These are phyloP conservation scores for Onygena corvina DNA, from an alignment of 2,329 filamentous ascomycete species.

Conservation along the genomic window DNA sequence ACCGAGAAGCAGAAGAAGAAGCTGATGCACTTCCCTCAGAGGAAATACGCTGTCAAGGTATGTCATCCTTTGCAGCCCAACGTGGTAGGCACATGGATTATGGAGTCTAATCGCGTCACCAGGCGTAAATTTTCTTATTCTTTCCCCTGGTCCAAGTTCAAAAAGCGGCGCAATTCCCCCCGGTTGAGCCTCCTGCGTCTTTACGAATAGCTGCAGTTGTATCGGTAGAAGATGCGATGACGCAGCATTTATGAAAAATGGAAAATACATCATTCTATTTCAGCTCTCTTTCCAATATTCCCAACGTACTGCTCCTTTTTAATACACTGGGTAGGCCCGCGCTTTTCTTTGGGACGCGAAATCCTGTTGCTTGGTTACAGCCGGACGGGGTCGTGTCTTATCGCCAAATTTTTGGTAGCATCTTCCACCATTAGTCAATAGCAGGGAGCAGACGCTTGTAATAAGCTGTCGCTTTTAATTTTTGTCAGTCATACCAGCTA, in stretches of 20 bases:
- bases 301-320: not conserved
- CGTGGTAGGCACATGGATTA: not conserved
- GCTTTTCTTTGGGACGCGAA: not conserved
- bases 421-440: not conserved
- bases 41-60: constrained; percentile 99
- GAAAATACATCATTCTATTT: constrained; percentile 1
- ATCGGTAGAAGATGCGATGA: constrained; percentile 7
- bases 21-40: constrained; percentile 88
- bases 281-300: not conserved
- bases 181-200: constrained; percentile 3
- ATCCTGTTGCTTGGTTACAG: not conserved
- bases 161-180: constrained; percentile 1
- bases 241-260: constrained; percentile 7
- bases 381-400: not conserved
- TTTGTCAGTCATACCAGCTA: too few relatives aligned
- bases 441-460: not conserved
- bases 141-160: constrained; percentile 2
- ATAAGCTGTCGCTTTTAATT: too few relatives aligned
- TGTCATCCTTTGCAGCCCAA: constrained; percentile 19
- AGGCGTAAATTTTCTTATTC: constrained; percentile 2
- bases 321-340: not conserved
- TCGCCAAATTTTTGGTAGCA: not conserved
- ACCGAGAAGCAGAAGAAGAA: constrained; percentile 97
- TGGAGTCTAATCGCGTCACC: not conserved
- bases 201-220: constrained; percentile 6